Conservation (phyloP, 140 eudicot genomes). For the Erigeron philadelphicus region DNA sequence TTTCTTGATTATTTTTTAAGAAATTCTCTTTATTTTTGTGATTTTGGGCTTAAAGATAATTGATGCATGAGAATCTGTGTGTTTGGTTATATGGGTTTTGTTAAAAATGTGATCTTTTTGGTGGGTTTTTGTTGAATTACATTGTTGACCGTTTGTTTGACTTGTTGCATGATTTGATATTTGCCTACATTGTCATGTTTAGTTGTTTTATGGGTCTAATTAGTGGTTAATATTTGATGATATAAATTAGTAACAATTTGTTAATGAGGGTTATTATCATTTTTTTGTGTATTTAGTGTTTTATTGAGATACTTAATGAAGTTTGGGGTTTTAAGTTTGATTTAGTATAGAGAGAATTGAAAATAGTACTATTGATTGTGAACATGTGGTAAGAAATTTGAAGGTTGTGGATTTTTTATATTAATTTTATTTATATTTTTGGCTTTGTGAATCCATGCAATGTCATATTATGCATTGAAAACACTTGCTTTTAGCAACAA, state of each 20-base stretch:
- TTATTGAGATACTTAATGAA: background rate
- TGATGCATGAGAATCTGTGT: background rate
- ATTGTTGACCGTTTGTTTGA: conserved; percentile 22
- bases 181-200: conserved; percentile 30
- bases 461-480: conserved; percentile 9
- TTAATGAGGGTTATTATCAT: background rate
- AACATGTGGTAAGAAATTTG: conserved; percentile 17
- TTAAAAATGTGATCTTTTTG: background rate
- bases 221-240: conserved; percentile 14
- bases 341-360: background rate
- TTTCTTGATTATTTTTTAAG: too few relatives aligned
- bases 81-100: conserved; percentile 21
- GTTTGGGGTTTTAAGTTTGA: conserved; percentile 18
- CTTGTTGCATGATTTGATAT: conserved; percentile 33
- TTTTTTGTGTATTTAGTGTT: background rate
- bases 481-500: background rate
- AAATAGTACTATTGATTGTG: background rate
- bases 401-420: conserved; percentile 22
- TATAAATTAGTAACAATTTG: conserved; percentile 16
- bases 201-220: conserved; percentile 6
- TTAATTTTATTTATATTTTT: conserved; percentile 8
- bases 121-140: conserved; percentile 15
- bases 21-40: too few relatives aligned
- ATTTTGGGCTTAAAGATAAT: background rate
- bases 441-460: conserved; percentile 7